Evolutionary conservation across 2,329 filamentous ascomycete species (phyloP).

Genomic region (Trichoderma semiorbis): DNA sequence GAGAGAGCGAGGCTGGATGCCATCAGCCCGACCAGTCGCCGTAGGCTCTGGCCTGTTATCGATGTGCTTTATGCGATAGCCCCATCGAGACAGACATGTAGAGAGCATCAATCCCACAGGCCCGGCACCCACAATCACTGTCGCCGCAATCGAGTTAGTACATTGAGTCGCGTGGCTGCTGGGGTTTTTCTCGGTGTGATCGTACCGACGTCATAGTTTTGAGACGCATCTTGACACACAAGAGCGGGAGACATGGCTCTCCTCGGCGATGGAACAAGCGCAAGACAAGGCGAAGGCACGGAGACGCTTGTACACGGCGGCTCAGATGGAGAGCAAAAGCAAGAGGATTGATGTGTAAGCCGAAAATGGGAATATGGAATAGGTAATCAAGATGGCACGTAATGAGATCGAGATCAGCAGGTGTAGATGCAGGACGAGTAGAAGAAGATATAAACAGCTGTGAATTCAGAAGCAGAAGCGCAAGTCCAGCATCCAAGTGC

Average conservation of each 20-base stretch:
- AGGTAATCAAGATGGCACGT: not conserved
- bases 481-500: not conserved
- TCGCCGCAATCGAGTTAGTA: not conserved
- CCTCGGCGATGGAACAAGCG: not conserved
- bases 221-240: slow-evolving; percentile 5
- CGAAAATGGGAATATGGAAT: not conserved
- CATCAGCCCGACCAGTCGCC: slow-evolving; percentile 80
- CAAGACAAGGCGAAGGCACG: not conserved
- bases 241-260: slow-evolving; percentile 8
- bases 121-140: slow-evolving; percentile 83
- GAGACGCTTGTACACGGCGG: not conserved
- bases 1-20: slow-evolving; percentile 84
- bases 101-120: slow-evolving; percentile 86
- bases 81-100: slow-evolving; percentile 85
- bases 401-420: not conserved
- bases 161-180: not conserved
- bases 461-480: not conserved
- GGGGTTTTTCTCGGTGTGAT: not conserved
- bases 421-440: not conserved
- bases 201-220: slow-evolving; percentile 16
- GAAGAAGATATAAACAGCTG: not conserved
- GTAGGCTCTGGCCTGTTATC: slow-evolving; percentile 87
- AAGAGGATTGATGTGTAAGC: not conserved
- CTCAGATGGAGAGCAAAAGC: not conserved
- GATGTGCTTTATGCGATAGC: slow-evolving; percentile 92